A percentile compares a stretch with the other conserved stretches of the same genome.
Evolutionary conservation across 208 protist genomes (phyloP).

Genomic region (Herpetomonas tarakana): DNA sequence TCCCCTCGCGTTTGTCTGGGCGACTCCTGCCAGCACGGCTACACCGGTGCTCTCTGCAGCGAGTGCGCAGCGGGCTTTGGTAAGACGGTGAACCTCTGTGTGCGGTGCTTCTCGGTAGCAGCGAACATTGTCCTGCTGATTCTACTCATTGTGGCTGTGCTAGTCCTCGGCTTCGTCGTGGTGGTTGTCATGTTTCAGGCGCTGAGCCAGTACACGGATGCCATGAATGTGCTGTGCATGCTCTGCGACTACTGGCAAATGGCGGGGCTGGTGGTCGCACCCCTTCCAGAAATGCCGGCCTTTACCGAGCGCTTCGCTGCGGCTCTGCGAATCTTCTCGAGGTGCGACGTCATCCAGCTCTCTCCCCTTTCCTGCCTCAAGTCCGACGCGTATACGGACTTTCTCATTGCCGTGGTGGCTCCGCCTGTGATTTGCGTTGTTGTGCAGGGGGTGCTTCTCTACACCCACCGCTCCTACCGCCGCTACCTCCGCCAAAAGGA

Average conservation of each 20-base stretch:
- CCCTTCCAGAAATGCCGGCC: slow-evolving; percentile 26
- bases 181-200: slow-evolving; percentile 22
- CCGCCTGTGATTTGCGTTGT: slow-evolving; percentile 11
- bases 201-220: slow-evolving; percentile 14
- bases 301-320: slow-evolving; percentile 23
- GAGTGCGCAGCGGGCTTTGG: slow-evolving; percentile 32
- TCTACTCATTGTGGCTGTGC: slow-evolving; percentile 14
- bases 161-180: slow-evolving; percentile 14
- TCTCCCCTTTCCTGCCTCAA: slow-evolving; percentile 11
- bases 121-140: slow-evolving; percentile 27
- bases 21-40: slow-evolving; percentile 23
- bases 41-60: slow-evolving; percentile 32
- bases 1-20: slow-evolving; percentile 16
- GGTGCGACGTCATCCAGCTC: slow-evolving; percentile 16
- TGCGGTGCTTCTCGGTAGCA: slow-evolving; percentile 21
- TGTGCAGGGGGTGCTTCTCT: slow-evolving; percentile 18
- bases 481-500: slow-evolving; percentile 14
- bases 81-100: slow-evolving; percentile 21
- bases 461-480: slow-evolving; percentile 19
- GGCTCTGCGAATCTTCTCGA: slow-evolving; percentile 15
- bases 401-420: slow-evolving; percentile 15
- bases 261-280: slow-evolving; percentile 16
- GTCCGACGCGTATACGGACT: slow-evolving; percentile 11
- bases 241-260: slow-evolving; percentile 25
- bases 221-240: slow-evolving; percentile 15